A percentile compares a stretch with the other conserved stretches of the same genome.
These are phyloP conservation scores for Neoboletus magnificus DNA, from an alignment of 768 basidiomycete species.

Conservation along the genomic window DNA sequence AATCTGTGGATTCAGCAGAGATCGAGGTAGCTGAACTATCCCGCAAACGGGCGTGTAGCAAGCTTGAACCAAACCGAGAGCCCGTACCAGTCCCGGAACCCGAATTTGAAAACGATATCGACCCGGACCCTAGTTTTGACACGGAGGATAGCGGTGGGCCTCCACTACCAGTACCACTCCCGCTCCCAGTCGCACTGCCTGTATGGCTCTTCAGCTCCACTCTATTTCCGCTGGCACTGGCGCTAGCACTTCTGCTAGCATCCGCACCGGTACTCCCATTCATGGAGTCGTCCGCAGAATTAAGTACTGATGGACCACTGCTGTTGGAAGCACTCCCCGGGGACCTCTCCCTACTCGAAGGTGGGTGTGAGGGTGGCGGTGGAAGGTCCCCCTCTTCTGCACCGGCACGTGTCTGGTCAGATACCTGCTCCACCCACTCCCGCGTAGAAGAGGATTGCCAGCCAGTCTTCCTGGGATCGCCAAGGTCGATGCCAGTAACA, in stretches of 20 bases:
- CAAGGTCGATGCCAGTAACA: constrained; percentile 11
- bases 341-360: constrained; percentile 19
- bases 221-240: constrained; percentile 7
- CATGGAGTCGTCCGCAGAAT: constrained; percentile 25
- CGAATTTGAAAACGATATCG: constrained; percentile 26
- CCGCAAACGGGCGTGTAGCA: constrained; percentile 20
- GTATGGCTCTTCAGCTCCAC: constrained; percentile 7
- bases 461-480: constrained; percentile 19
- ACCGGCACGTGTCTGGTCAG: constrained; percentile 28
- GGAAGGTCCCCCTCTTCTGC: constrained; percentile 2
- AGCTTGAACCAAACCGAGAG: constrained; percentile 24
- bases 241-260: constrained; percentile 12
- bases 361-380: constrained; percentile 4
- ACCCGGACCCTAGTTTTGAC: constrained; percentile 20
- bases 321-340: constrained; percentile 24
- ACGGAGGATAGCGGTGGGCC: constrained; percentile 10
- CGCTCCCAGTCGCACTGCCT: constrained; percentile 14
- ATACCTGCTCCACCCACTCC: constrained; percentile 46
- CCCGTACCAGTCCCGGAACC: constrained; percentile 21
- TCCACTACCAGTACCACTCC: constrained; percentile 6
- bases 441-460: constrained; percentile 34
- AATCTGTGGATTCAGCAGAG: constrained; percentile 22
- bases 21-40: constrained; percentile 33
- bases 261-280: constrained; percentile 10
- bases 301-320: constrained; percentile 22